Evolutionary conservation across 352 stramenopile genomes (phyloP), one percentile per base, ranked within the genome.

Genomic region (Phytophthora fragariaefolia): DNA sequence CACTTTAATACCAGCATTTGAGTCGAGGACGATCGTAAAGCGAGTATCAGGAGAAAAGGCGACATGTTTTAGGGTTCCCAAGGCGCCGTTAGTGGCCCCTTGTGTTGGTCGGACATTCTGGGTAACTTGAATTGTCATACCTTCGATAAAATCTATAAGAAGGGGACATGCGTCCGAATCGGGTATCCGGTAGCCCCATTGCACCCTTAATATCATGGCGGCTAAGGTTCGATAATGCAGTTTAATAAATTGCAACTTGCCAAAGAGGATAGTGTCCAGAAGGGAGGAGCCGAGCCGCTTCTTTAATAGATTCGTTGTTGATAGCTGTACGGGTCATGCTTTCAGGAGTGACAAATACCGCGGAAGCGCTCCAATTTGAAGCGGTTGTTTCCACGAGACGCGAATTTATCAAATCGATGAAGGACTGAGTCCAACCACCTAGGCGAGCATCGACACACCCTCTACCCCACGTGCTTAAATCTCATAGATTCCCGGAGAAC

Each of bases 391-490:
- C 27, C 27, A 61, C 24, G 7, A 28, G 53, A 4, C 53, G 24
- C 13, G 38, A 61, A 45, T 52, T 59, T 4, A 59, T 59, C 2
- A 59, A 26, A n/a, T 51, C 40, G 1, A 60, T 43, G 38, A 60
- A 60, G 6, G 6, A 36, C 4, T 60, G 38, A 42, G 52, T 28
- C 53, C 53, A 61, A 15, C 13, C 12, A 1, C 53, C 26, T 9
- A 62, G 15, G 3, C 20, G 26, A 17, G 54, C 54, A 8, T 26
- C 26, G n/a, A 27, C 10, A 34, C 27, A 62, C 6, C 54, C 54
- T 18, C 4, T 13, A 18, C 43, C 54, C 54, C 54, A 62, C 13
- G 52, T 42, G 0, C 27, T 28, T 27, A 54, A 62, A 58, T 23
- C 32, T 28, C 0, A 62, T 42, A 24, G 28, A 54, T 6, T 53